Conservation (phyloP, 2,329 filamentous ascomycete species). For the Fusarium decemcellulare region DNA sequence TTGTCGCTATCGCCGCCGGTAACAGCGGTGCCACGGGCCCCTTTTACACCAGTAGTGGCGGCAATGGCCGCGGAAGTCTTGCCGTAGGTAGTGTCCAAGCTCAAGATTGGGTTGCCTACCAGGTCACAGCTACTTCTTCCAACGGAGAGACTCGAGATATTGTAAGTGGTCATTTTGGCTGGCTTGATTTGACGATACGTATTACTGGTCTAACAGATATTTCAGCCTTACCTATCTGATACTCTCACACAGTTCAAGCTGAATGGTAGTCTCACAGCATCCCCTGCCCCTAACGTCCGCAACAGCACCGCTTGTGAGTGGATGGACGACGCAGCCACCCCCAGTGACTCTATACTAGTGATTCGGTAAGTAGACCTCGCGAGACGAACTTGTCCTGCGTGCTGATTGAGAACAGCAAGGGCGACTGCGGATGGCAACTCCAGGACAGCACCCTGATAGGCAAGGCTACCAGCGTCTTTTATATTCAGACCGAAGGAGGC, state of each 20-base stretch:
- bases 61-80: constrained; percentile 9
- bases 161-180: not conserved
- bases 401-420: not conserved
- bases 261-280: not conserved
- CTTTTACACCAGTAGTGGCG: constrained; percentile 11
- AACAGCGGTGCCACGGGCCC: constrained; percentile 13
- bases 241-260: constrained; percentile 1
- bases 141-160: constrained; percentile 12
- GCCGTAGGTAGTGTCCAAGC: constrained; percentile 13
- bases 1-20: constrained; percentile 15
- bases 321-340: not conserved
- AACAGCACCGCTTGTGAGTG: not conserved
- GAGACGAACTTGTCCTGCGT: not conserved
- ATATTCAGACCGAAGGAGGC: not conserved
- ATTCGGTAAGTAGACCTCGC: not conserved
- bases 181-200: not conserved
- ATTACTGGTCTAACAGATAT: not conserved
- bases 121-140: constrained; percentile 12
- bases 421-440: not conserved
- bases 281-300: not conserved
- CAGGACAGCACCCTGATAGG: not conserved
- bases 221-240: not conserved
- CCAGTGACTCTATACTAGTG: not conserved
- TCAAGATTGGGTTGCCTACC: constrained; percentile 7
- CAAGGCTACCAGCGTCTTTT: not conserved